A percentile compares a stretch with the other conserved stretches of the same genome.
Evolutionary conservation across 1,139 yeast species (phyloP).

Genomic region (Trichomonascaceae sp.): DNA sequence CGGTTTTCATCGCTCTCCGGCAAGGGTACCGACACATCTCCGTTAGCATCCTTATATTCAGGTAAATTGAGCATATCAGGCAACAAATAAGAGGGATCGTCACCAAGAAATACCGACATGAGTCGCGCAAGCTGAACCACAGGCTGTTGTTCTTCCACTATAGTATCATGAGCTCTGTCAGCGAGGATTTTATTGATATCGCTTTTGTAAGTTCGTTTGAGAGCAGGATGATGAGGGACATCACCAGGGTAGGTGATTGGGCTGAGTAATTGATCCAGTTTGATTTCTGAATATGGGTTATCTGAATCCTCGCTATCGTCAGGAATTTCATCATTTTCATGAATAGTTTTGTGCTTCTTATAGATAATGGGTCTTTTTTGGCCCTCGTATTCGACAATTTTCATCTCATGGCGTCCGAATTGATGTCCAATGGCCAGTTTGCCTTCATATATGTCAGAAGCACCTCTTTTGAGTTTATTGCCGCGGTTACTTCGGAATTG

Average conservation of each 20-base stretch:
- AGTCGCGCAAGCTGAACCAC: conserved; percentile 64
- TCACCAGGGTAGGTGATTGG: conserved; percentile 83
- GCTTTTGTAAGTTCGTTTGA: conserved; percentile 57
- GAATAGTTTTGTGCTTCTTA: conserved; percentile 21
- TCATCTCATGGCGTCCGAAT: conserved; percentile 21
- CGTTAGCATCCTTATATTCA: conserved; percentile 55
- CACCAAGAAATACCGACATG: conserved; percentile 77
- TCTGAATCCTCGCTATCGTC: conserved; percentile 30
- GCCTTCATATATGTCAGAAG: conserved; percentile 37
- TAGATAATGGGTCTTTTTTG: conserved; percentile 32
- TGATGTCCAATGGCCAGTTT: conserved; percentile 34
- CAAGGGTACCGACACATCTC: conserved; percentile 11
- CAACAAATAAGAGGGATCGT: conserved; percentile 64
- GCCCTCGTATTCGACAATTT: conserved; percentile 32
- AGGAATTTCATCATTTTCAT: conserved; percentile 16
- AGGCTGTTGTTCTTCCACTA: conserved; percentile 73
- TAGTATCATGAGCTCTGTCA: conserved; percentile 62
- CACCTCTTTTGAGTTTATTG: conserved; percentile 48
- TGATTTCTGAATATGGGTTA: conserved; percentile 37
- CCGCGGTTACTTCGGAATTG: conserved; percentile 46
- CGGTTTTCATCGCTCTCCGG: conserved; percentile 19
- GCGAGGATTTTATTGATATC: conserved; percentile 52
- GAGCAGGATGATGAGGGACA: conserved; percentile 62
- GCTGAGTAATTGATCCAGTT: conserved; percentile 53
- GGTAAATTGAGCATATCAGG: conserved; percentile 63